Evolutionary conservation across 2,329 filamentous ascomycete species (phyloP).

Genomic region (Coniochaeta pulveracea): DNA sequence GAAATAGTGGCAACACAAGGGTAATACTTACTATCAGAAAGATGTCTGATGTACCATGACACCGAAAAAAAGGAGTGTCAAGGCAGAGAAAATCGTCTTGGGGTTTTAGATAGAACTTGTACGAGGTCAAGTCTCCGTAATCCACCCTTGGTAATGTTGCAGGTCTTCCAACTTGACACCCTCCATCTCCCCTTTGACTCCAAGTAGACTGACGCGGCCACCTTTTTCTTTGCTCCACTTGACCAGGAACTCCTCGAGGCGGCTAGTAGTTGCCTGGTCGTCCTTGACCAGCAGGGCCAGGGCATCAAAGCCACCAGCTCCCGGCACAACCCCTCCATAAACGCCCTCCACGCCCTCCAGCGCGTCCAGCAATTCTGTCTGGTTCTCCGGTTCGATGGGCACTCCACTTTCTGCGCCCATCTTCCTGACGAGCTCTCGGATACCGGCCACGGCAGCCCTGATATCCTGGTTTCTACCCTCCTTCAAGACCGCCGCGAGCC

Average conservation of each 20-base stretch:
- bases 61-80: no score
- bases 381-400: constrained; percentile 78
- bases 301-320: constrained; percentile 89
- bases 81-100: no score
- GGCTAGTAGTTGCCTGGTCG: constrained; percentile 48
- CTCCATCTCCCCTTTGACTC: constrained; percentile 62
- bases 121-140: constrained; percentile 12
- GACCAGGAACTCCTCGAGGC: constrained; percentile 50
- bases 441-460: constrained; percentile 32
- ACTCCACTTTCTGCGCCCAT: constrained; percentile 69
- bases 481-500: constrained; percentile 53
- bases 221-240: constrained; percentile 52
- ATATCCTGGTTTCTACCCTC: constrained; percentile 32
- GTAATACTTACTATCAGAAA: no score
- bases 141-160: constrained; percentile 31
- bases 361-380: constrained; percentile 76
- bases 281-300: constrained; percentile 71
- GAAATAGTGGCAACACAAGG: no score
- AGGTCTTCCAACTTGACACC: constrained; percentile 41
- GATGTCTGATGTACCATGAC: no score
- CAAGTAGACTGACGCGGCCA: constrained; percentile 56
- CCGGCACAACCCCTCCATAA: constrained; percentile 83
- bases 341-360: constrained; percentile 62
- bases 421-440: constrained; percentile 54
- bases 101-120: no score